Evolutionary conservation across 2,329 filamentous ascomycete genomes (phyloP), one percentile per base, ranked within the genome.

Genomic region (Acephala macrosclerotiorum): DNA sequence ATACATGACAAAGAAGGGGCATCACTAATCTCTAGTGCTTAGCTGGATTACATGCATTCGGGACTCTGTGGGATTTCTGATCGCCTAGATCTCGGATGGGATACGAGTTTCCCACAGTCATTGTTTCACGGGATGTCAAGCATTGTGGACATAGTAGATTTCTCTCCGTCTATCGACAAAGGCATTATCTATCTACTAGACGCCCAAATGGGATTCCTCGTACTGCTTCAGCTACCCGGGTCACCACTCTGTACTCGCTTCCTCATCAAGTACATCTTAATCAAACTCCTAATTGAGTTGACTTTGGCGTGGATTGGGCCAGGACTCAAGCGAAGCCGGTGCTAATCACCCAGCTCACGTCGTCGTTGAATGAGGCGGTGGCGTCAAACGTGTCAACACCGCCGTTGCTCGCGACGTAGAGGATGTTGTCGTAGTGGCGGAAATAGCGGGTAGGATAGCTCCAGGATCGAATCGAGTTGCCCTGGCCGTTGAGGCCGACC

Each of bases 381-480:
- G 77, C 73, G 67, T 89, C 87, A 66, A 87, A 89, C 0, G 73
- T 72, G 49, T 88, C 77, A n/a, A 85, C 81, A 12, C 86, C 86
- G 1, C 85, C 85, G 45, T 88, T 85, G 70, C 80, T 86, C 3
- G 82, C 84, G 14, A 77, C 74, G 58, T 87, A 86, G 0, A 77
- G 76, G 0, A 79, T 68, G 53, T 84, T 81, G 5, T 74, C 71
- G 67, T 81, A 88, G 71, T 89, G 86, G 25, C 88, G 81, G 71
- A 88, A 78, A 65, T 80, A 89, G 53, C 87, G 81, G 0, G 86
- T 88, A 0, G 88, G 87, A 70, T 87, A 88, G 51, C 79, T 82
- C 87, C 87, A 90, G 1, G 86, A 79, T 4, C 84, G 80, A 36
- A 90, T 79, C 0, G 86, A 82, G 67, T 67, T 83, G 7, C 84